Conservation (phyloP, 2,329 filamentous ascomycete species). For the Pseudofabraea citricarpa region DNA sequence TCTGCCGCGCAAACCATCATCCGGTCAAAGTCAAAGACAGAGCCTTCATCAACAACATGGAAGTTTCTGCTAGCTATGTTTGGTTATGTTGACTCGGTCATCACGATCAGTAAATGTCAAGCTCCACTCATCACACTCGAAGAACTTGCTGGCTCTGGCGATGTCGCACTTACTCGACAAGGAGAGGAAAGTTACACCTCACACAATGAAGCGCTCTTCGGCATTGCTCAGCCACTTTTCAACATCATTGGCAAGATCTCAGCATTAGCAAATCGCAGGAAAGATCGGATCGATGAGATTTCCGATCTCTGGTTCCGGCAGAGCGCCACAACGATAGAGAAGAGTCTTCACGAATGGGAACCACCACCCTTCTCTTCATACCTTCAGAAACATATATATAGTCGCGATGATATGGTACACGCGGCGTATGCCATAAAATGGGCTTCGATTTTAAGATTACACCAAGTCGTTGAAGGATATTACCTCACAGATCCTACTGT, state of each 20-base stretch:
- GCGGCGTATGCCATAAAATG: slow-evolving; percentile 8
- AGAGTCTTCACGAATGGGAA: neutral
- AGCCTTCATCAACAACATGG: neutral
- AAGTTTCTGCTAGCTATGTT: slow-evolving; percentile 2
- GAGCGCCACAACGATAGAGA: neutral
- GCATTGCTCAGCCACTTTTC: slow-evolving; percentile 3
- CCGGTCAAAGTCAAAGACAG: neutral
- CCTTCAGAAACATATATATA: neutral
- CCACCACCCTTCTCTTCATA: neutral
- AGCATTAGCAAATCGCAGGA: neutral
- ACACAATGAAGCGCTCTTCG: slow-evolving; percentile 19
- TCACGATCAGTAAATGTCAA: slow-evolving; percentile 4
- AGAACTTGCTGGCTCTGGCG: neutral
- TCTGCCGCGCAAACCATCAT: slow-evolving; percentile 37
- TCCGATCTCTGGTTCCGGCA: slow-evolving; percentile 2
- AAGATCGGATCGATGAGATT: neutral
- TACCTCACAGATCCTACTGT: slow-evolving; percentile 1
- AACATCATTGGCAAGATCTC: slow-evolving; percentile 5
- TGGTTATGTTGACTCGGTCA: slow-evolving; percentile 3
- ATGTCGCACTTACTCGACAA: neutral
- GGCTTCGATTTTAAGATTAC: slow-evolving; percentile 6
- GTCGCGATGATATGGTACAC: neutral
- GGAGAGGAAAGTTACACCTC: neutral
- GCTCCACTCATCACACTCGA: slow-evolving; percentile 1
- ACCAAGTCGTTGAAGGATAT: slow-evolving; percentile 8